These are phyloP conservation scores for Plasmodium adleri DNA, from an alignment of 169 alveolate species.

Conservation along the genomic window DNA sequence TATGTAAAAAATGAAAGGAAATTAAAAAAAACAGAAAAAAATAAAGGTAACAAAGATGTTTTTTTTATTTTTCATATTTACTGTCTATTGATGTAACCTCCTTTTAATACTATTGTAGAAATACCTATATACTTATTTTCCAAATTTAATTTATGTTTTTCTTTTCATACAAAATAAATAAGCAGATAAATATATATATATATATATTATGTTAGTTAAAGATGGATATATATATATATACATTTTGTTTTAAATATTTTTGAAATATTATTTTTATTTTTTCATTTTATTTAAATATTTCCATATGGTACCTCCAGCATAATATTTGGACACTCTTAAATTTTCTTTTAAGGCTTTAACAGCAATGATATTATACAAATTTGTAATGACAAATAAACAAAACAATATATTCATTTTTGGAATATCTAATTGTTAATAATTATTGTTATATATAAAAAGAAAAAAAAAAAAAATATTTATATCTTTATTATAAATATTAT, in stretches of 20 bases:
- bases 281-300: constrained; percentile 1
- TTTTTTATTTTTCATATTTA: constrained; percentile 14
- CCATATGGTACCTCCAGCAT: constrained; percentile 21
- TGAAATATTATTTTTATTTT: not conserved
- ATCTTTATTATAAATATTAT: too few relatives aligned
- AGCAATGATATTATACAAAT: constrained; percentile 5
- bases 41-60: not conserved
- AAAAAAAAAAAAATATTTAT: too few relatives aligned
- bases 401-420: constrained; percentile 49
- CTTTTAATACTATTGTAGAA: constrained; percentile 69
- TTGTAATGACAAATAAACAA: constrained; percentile 17
- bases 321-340: constrained; percentile 51
- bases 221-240: too few relatives aligned
- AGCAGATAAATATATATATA: not conserved
- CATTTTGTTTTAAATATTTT: too few relatives aligned
- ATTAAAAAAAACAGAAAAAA: not conserved
- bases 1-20: too few relatives aligned
- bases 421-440: too few relatives aligned
- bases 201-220: not conserved
- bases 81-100: constrained; percentile 76
- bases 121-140: constrained; percentile 28
- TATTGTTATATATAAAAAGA: too few relatives aligned
- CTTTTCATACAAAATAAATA: not conserved
- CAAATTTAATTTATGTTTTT: constrained; percentile 13
- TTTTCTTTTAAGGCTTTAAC: constrained; percentile 55